Evolutionary conservation across 2,329 filamentous ascomycete genomes (phyloP), one percentile per base, ranked within the genome.

Genomic region (Penicillium sp.): DNA sequence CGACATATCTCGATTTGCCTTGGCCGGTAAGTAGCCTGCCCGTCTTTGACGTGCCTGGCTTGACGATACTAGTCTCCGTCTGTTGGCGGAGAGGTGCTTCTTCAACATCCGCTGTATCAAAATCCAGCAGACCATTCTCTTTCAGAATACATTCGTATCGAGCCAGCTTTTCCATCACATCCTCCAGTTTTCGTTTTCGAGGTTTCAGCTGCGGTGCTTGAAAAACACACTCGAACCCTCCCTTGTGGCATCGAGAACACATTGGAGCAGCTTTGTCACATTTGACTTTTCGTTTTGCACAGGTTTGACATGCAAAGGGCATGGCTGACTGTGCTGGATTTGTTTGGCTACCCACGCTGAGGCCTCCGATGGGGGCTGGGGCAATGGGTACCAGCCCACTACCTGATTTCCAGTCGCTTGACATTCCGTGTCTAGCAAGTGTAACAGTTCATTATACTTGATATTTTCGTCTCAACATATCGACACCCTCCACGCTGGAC

Each of bases 1-100:
- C 73, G 54, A 81, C 73, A 52, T 79, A 81, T 56, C 78, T 66
- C 4, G 78, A 75, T 60, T 72, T 77, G 36, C 77, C 77, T 31
- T 41, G 54, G 44, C 46, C 46, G 27, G 54, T 50, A 37, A 56
- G 37, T 33, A 56, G 37, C 37, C 36, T 50, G 24, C 46, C 46
- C 16, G 54, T 35, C 44, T 46, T 59, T 37, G 52, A 59, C 19
- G 46, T 13, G 16, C 24, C 18, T 10, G 49, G 50, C n/a, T 24
- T 31, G 41, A 41, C 18, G 24, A 14, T 35, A 24, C 43, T 18
- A 14, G 35, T 10, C 31, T 40, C 22, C n/a, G 18, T 11, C 19
- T 24, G 10, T 36, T 39, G 35, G 5, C n/a, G 19, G 6, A 37
- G 19, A 22, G 33, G 6, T 4, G 6, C 18, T 51, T 9, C n/a